Evolutionary conservation across 306 rosid species (phyloP), one percentile per base, ranked within the genome.

Genomic region (Vachellia pachyceras): DNA sequence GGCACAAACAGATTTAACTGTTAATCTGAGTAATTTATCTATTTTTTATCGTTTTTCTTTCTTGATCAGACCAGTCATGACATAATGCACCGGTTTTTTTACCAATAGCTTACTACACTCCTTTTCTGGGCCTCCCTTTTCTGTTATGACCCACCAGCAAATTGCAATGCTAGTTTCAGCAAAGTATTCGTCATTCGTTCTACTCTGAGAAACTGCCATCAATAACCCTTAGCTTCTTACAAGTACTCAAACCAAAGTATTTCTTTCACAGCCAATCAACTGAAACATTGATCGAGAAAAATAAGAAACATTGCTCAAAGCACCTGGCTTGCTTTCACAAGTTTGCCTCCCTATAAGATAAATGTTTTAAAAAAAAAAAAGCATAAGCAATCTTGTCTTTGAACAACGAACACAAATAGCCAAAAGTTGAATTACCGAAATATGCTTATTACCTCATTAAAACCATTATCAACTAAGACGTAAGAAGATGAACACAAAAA

Each of bases 371-470:
- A 36, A 10, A 12, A 18, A 37, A 54, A 37, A 20, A 29, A 36
- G 13, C n/a, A 40, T n/a, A 52, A 41, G 52, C 7, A 13, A 36
- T 36, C n/a, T 15, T 17, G 44, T 37, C 63, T 84, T 69, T 63
- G 66, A 84, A 84, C 84, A 84, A 79, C 84, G 58, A 47, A 70
- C 72, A 75, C 58, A 73, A 84, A 69, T 75, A 69, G 78, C 65
- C 29, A 54, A 22, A 50, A 46, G 82, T 49, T 74, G 77, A 76
- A 63, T 54, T 70, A 70, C 60, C 54, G n/a, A 77, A 64, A 52
- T 50, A 60, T 72, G 57, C 46, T 72, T 61, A 63, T 35, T 73
- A 8, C 63, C 63, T 55, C 33, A 29, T 29, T 37, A 37, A 72
- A 80, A 61, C 44, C 66, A 22, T 63, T 61, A 72, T 80, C 15